A percentile compares a stretch with the other conserved stretches of the same genome.
Conservation (phyloP, 2,329 filamentous ascomycete species). For the Eutypa lata region DNA sequence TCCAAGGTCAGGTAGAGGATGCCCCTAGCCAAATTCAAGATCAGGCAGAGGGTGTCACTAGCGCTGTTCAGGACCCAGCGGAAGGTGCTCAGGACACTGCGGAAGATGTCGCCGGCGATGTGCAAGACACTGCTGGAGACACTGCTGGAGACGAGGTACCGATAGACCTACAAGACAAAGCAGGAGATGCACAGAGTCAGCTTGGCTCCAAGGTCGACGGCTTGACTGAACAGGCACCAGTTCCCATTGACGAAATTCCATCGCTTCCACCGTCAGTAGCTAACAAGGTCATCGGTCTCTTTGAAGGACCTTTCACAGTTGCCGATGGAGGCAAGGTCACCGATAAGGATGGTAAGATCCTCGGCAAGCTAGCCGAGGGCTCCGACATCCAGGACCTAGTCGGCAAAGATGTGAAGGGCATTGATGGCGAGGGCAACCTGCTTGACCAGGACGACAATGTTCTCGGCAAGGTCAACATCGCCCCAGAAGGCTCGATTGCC, state of each 20-base stretch:
- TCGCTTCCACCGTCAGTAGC: constrained; percentile 38
- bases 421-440: constrained; percentile 62
- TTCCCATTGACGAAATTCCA: constrained; percentile 34
- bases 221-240: constrained; percentile 15
- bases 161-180: constrained; percentile 11
- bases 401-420: constrained; percentile 63
- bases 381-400: constrained; percentile 37
- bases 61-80: constrained; percentile 13
- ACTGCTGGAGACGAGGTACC: constrained; percentile 9
- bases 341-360: constrained; percentile 54
- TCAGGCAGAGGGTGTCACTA: constrained; percentile 13
- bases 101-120: constrained; percentile 22
- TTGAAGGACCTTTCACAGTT: constrained; percentile 45
- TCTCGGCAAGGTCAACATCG: constrained; percentile 57
- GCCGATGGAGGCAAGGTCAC: constrained; percentile 56
- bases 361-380: constrained; percentile 39
- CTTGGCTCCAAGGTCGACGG: constrained; percentile 15
- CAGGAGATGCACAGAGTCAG: constrained; percentile 1
- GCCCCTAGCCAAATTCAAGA: constrained; percentile 10
- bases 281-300: constrained; percentile 42
- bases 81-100: constrained; percentile 16
- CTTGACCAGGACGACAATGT: constrained; percentile 62
- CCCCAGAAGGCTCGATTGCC: constrained; percentile 39
- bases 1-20: constrained; percentile 12
- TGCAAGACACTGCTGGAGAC: constrained; percentile 5